Conservation (phyloP, 208 protist species). For the Kentomonas sorsogonicus region DNA sequence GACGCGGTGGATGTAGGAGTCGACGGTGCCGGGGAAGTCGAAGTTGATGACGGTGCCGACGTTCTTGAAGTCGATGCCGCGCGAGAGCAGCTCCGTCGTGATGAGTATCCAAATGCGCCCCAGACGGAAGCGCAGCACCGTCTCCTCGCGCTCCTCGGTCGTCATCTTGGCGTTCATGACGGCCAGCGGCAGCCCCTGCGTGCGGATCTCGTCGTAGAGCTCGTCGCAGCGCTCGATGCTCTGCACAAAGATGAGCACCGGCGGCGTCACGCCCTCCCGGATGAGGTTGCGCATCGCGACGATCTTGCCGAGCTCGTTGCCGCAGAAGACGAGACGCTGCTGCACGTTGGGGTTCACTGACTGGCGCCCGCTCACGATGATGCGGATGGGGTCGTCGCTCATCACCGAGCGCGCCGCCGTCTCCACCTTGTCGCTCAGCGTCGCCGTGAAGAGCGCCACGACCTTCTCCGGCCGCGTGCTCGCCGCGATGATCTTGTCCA, state of each 20-base stretch:
- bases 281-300: conserved; percentile 94
- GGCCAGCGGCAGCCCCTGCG: conserved; percentile 80
- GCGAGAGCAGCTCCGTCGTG: conserved; percentile 95
- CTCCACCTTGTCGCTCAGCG: conserved; percentile 90
- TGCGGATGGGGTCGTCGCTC: conserved; percentile 84
- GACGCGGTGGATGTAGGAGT: conserved; percentile 96
- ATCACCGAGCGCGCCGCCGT: conserved; percentile 86
- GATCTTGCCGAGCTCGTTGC: conserved; percentile 96
- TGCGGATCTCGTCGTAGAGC: conserved; percentile 93
- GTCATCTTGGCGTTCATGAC: conserved; percentile 89
- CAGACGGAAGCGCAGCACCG: conserved; percentile 92
- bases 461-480: conserved; percentile 76
- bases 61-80: conserved; percentile 98
- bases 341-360: conserved; percentile 71
- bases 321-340: conserved; percentile 93
- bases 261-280: conserved; percentile 89
- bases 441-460: conserved; percentile 92
- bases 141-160: conserved; percentile 87
- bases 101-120: conserved; percentile 97
- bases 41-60: conserved; percentile 98
- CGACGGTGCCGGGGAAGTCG: conserved; percentile 94
- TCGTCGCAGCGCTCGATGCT: conserved; percentile 96
- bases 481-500: conserved; percentile 87
- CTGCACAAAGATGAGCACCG: conserved; percentile 97
- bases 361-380: conserved; percentile 89